These are phyloP conservation scores for Ganoderma boninense DNA, from an alignment of 1,284 basidiomycete genomes.

Conservation along the genomic window DNA sequence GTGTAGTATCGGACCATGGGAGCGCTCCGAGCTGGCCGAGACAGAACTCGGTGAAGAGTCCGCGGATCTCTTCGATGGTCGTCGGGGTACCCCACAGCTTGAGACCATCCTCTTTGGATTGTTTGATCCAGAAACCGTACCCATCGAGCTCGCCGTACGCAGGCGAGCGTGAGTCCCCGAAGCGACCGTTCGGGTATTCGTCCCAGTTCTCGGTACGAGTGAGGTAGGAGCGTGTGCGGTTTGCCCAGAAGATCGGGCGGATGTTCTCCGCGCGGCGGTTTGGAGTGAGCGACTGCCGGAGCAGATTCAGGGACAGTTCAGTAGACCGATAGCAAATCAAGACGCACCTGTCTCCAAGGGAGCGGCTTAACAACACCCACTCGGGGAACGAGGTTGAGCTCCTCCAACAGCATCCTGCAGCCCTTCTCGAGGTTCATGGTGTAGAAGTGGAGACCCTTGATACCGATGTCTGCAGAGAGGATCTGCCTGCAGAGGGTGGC, in stretches of 20 bases:
- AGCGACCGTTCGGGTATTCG: slow-evolving; percentile 98
- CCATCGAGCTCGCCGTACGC: slow-evolving; percentile 98
- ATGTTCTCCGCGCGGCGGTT: slow-evolving; percentile 89
- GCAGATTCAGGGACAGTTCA: neutral
- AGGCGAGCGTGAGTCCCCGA: slow-evolving; percentile 95
- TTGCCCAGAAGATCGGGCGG: slow-evolving; percentile 96
- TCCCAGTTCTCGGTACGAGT: slow-evolving; percentile 98
- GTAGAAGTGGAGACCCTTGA: slow-evolving; percentile 94
- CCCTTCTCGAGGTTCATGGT: slow-evolving; percentile 99
- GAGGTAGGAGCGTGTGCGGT: slow-evolving; percentile 90
- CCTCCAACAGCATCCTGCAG: slow-evolving; percentile 91
- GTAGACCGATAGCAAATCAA: neutral
- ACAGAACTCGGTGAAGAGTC: slow-evolving; percentile 88
- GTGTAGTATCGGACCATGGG: slow-evolving; percentile 95
- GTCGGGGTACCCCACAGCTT: slow-evolving; percentile 90
- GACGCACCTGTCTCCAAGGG: slow-evolving; percentile 86
- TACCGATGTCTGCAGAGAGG: slow-evolving; percentile 80
- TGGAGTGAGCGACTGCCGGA: slow-evolving; percentile 82
- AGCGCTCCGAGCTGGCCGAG: slow-evolving; percentile 74
- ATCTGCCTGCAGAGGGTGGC: slow-evolving; percentile 89
- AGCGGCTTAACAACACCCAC: slow-evolving; percentile 90
- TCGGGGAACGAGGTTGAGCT: slow-evolving; percentile 85
- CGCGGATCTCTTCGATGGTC: slow-evolving; percentile 69
- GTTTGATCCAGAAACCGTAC: slow-evolving; percentile 89
- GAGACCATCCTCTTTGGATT: slow-evolving; percentile 85